These are phyloP conservation scores for Fraxinus latifolia DNA, from an alignment of 305 asterid species.

Conservation along the genomic window DNA sequence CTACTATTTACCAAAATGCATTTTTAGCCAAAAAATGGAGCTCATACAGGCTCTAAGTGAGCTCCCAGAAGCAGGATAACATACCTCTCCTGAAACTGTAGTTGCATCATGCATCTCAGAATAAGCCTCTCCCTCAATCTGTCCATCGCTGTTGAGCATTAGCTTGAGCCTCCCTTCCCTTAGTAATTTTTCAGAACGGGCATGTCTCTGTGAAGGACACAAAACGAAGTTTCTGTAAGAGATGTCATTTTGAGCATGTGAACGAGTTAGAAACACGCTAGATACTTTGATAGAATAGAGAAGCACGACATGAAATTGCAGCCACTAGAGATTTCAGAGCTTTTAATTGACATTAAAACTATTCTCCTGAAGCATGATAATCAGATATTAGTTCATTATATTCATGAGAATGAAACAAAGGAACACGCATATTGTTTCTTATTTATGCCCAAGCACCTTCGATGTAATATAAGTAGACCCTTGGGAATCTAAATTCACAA, in stretches of 20 bases:
- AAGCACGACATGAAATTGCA: background rate
- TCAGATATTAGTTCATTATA: background rate
- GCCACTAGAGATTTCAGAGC: background rate
- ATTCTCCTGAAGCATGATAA: background rate
- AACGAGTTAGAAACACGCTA: background rate
- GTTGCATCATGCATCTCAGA: conserved; percentile 29
- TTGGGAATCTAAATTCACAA: background rate
- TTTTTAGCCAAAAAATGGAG: background rate
- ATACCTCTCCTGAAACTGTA: conserved; percentile 42
- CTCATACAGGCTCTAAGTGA: background rate
- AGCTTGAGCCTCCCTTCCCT: conserved; percentile 88
- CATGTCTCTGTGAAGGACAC: conserved; percentile 60
- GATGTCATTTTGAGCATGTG: background rate
- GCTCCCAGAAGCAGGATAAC: conserved; percentile 23
- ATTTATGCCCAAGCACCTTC: background rate
- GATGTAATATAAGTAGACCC: background rate
- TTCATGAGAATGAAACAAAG: background rate
- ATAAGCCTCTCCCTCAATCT: conserved; percentile 53
- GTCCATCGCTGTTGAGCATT: conserved; percentile 61
- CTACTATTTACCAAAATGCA: background rate
- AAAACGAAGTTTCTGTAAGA: conserved; percentile 2
- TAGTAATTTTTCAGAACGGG: conserved; percentile 76
- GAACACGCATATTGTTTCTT: background rate
- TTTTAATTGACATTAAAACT: background rate
- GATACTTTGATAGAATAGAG: background rate